Conservation (phyloP, 441 rosid genomes). For the Populus hybrid region DNA sequence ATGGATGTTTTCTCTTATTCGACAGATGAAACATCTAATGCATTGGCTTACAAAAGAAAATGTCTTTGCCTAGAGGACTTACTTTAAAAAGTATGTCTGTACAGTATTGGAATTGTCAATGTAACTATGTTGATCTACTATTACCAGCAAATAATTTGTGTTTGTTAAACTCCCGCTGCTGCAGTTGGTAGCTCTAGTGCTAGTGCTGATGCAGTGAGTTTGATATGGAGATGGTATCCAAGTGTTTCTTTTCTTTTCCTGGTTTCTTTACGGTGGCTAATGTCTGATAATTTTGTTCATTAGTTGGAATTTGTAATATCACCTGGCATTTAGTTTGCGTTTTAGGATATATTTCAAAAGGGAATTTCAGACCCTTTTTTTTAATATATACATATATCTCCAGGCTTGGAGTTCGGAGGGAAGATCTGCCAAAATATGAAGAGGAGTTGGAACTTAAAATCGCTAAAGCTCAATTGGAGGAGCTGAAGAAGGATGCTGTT, state of each 20-base stretch:
- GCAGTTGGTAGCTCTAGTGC: too few species aligned
- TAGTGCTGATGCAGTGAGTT: not conserved
- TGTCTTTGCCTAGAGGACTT: not conserved
- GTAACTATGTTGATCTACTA: not conserved
- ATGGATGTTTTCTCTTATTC: not conserved
- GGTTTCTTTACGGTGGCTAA: not conserved
- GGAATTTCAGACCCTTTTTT: not conserved
- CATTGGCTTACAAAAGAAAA: not conserved
- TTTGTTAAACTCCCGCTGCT: not conserved
- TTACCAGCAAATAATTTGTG: not conserved
- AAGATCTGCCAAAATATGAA: conserved; percentile 91
- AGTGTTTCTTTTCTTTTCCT: not conserved
- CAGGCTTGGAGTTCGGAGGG: conserved; percentile 85
- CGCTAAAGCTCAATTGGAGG: conserved; percentile 87
- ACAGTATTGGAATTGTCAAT: not conserved
- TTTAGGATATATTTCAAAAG: not conserved
- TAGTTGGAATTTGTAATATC: not conserved
- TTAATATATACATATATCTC: not conserved
- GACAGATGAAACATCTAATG: not conserved
- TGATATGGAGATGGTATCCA: not conserved
- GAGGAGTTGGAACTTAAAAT: conserved; percentile 73
- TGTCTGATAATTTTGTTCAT: not conserved
- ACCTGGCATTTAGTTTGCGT: not conserved
- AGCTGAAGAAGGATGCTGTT: conserved; percentile 79
- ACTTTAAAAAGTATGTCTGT: not conserved